phyloP scores from a whole-genome alignment of 208 protist species.

The Acanthamoeba sp. region DNA sequence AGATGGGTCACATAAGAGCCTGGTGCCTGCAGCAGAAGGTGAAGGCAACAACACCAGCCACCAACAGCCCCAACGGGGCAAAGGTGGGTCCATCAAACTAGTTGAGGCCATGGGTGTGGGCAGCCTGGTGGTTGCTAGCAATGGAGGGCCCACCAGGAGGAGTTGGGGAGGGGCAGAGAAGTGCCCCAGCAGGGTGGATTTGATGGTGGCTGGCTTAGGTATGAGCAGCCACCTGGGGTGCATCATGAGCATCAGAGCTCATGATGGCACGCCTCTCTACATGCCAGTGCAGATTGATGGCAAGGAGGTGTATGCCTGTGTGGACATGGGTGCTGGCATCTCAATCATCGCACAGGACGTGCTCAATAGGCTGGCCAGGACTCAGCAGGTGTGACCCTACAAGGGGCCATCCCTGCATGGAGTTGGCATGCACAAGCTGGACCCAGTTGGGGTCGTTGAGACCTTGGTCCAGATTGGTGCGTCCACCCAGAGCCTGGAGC shows the following conservation, averaged over 20 bases:
- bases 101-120: background rate
- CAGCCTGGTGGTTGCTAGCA: background rate
- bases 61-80: too few relatives aligned
- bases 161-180: background rate
- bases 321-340: background rate
- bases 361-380: background rate
- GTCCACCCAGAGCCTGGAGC: background rate
- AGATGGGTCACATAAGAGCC: constrained; percentile 6
- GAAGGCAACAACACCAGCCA: background rate
- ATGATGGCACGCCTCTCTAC: background rate
- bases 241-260: background rate
- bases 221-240: background rate
- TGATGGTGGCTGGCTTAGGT: background rate
- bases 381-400: background rate
- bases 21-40: background rate
- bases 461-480: background rate
- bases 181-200: background rate
- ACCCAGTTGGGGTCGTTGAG: background rate
- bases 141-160: background rate
- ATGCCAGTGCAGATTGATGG: background rate
- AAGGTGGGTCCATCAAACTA: constrained; percentile 12
- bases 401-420: background rate
- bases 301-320: background rate
- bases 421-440: background rate
- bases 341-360: background rate